These are phyloP conservation scores for Posidonia oceanica DNA, from an alignment of 116 monocot genomes.

Conservation along the genomic window DNA sequence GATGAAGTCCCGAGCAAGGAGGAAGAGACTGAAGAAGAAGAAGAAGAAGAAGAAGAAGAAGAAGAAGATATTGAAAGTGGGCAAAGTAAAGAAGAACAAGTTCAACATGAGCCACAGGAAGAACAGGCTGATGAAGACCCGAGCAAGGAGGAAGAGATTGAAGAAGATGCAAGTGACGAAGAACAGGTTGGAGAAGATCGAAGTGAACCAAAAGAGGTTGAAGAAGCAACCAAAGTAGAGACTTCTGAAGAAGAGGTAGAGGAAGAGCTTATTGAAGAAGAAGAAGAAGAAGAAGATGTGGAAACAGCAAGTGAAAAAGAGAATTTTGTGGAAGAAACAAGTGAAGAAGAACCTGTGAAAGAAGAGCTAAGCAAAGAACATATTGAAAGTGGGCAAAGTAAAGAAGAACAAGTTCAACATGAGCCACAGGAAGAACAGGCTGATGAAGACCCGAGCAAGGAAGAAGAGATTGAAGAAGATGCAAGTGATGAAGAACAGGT, in stretches of 20 bases:
- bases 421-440: not conserved
- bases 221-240: too few relatives aligned
- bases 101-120: too few relatives aligned
- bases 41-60: not conserved
- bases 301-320: not conserved
- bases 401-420: slow-evolving; percentile 6
- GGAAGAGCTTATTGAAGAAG: not conserved
- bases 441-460: not conserved
- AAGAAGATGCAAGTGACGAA: not conserved
- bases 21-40: too few relatives aligned
- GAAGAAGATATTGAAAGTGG: slow-evolving; percentile 6
- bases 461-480: slow-evolving; percentile 1
- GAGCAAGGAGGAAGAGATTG: not conserved
- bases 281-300: not conserved
- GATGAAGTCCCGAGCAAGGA: not conserved
- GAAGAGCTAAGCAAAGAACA: not conserved
- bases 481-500: not conserved
- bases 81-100: not conserved
- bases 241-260: too few relatives aligned
- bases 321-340: not conserved
- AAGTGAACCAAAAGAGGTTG: not conserved
- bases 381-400: not conserved
- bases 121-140: too few relatives aligned
- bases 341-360: not conserved
- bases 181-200: slow-evolving; percentile 2